These are phyloP conservation scores for Letharia lupina DNA, from an alignment of 495 filamentous ascomycete species.

Conservation along the genomic window DNA sequence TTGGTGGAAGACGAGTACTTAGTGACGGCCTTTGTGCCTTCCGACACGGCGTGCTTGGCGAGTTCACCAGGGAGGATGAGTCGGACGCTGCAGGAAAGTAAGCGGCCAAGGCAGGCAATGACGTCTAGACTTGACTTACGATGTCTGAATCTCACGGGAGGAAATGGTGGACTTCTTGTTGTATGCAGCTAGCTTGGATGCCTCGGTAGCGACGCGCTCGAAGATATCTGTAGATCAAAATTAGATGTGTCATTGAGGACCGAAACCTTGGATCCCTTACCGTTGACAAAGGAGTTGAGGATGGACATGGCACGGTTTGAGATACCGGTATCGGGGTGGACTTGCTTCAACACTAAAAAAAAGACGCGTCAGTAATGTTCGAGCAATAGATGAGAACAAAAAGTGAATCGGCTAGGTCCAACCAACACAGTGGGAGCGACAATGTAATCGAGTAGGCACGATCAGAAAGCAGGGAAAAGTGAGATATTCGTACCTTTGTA, in stretches of 20 bases:
- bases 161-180: slow-evolving; percentile 99
- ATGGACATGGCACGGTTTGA: slow-evolving; percentile 99
- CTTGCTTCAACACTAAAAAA: slow-evolving; percentile 91
- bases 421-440: neutral
- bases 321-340: slow-evolving; percentile 99
- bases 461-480: neutral
- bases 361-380: slow-evolving; percentile 35
- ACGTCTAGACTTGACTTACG: slow-evolving; percentile 42
- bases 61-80: slow-evolving; percentile 97
- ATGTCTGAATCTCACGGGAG: slow-evolving; percentile 98
- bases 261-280: slow-evolving; percentile 45
- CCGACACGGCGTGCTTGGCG: slow-evolving; percentile 98
- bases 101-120: slow-evolving; percentile 16
- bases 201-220: slow-evolving; percentile 97
- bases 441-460: neutral
- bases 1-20: slow-evolving; percentile 99
- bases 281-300: slow-evolving; percentile 99
- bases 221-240: slow-evolving; percentile 73
- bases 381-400: slow-evolving; percentile 2
- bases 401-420: neutral
- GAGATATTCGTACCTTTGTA: slow-evolving; percentile 81
- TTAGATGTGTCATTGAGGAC: slow-evolving; percentile 25
- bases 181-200: slow-evolving; percentile 97
- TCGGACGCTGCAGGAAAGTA: slow-evolving; percentile 52
- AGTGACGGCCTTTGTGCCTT: slow-evolving; percentile 99